Conservation (phyloP, 1,284 basidiomycete species). For the Tilletia horrida region DNA sequence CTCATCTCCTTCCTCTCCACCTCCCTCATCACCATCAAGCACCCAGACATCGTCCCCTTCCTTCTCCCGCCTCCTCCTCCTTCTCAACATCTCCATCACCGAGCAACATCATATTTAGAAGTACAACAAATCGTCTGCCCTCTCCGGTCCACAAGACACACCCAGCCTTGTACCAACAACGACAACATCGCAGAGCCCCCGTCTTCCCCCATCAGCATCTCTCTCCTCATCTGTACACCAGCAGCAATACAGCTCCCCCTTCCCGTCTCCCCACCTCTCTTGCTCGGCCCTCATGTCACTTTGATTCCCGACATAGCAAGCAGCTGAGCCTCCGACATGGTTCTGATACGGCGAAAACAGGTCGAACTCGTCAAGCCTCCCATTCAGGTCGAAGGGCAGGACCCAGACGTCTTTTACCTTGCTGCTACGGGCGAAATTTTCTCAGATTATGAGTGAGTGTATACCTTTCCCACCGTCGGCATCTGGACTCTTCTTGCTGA, state of each 20-base stretch:
- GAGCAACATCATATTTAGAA: background rate
- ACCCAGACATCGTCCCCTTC: background rate
- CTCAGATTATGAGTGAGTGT: slow-evolving; percentile 48
- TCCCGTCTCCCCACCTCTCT: background rate
- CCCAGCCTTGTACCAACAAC: background rate
- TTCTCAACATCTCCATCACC: background rate
- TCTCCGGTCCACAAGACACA: background rate
- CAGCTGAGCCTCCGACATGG: slow-evolving; percentile 32
- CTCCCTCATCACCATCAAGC: background rate
- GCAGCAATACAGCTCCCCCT: background rate
- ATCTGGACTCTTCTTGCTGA: background rate
- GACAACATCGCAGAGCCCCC: background rate
- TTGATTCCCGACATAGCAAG: background rate
- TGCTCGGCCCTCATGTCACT: background rate
- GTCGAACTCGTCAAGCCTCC: slow-evolving; percentile 45
- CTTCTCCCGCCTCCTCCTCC: slow-evolving; percentile 7
- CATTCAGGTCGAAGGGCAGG: slow-evolving; percentile 31
- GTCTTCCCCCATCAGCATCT: background rate
- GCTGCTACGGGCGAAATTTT: slow-evolving; percentile 52
- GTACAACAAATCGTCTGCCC: background rate
- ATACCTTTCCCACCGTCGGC: background rate
- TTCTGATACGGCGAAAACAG: slow-evolving; percentile 46
- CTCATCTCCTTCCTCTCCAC: background rate
- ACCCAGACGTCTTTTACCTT: slow-evolving; percentile 50
- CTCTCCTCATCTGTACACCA: background rate